phyloP scores from a whole-genome alignment of 1,139 yeast genomes.

The Saccharomyces pastorianus region DNA sequence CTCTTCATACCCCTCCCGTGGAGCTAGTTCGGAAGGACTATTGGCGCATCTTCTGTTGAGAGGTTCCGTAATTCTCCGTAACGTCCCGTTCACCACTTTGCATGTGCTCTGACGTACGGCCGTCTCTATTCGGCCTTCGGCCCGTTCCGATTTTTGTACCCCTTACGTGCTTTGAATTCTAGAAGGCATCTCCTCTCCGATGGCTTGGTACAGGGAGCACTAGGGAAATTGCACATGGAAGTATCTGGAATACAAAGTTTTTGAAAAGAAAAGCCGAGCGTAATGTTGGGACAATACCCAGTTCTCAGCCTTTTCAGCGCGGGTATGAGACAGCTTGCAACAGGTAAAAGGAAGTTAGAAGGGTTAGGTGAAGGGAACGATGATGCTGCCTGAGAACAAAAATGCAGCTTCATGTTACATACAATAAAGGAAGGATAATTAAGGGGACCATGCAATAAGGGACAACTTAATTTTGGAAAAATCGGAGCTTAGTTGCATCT shows the following conservation, averaged over 20 bases:
- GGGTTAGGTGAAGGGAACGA: not conserved
- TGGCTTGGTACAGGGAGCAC: not conserved
- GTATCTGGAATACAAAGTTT: slow-evolving; percentile 2
- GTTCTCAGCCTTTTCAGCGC: slow-evolving; percentile 1
- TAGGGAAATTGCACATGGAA: not conserved
- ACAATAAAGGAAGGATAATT: not conserved
- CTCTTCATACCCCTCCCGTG: not conserved
- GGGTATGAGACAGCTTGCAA: not conserved
- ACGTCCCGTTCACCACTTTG: not conserved
- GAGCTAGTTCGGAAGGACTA: not conserved
- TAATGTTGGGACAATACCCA: not conserved
- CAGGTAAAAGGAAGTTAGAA: not conserved
- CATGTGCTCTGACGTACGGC: not conserved
- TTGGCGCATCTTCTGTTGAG: not conserved
- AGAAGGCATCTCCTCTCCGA: not conserved
- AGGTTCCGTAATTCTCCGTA: not conserved
- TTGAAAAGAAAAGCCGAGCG: not conserved
- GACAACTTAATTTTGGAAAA: not conserved
- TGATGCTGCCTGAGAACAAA: not conserved
- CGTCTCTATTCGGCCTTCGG: not conserved
- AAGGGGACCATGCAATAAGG: not conserved
- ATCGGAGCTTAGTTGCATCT: not conserved
- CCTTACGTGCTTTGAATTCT: not conserved
- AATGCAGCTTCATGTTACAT: not conserved
- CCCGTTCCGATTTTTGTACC: not conserved